Conservation (phyloP, 179 eudicot genomes). For the Pouteria campechiana region DNA sequence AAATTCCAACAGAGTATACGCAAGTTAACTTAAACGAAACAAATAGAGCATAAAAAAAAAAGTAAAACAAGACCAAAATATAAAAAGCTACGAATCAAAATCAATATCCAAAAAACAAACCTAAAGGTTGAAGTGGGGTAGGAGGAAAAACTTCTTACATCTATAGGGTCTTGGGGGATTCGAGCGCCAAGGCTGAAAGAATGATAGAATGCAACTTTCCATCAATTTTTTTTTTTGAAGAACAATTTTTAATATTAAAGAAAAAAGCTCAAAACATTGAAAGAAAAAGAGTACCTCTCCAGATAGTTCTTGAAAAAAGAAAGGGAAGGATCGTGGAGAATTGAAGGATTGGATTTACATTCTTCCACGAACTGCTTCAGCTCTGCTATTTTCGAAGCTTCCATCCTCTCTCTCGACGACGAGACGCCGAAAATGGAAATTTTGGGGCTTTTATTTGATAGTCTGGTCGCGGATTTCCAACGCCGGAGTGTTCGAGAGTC, state of each 20-base stretch:
- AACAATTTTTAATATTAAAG: neutral
- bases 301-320: constrained; percentile 31
- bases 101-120: neutral
- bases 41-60: neutral
- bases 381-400: constrained; percentile 16
- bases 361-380: constrained; percentile 24
- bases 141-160: too few species aligned
- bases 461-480: too few species aligned
- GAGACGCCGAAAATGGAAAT: too few species aligned
- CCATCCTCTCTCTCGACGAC: constrained; percentile 15
- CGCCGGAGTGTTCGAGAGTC: too few species aligned
- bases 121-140: neutral
- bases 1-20: too few species aligned
- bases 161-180: constrained; percentile 13
- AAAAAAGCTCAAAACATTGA: neutral
- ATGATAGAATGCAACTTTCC: too few species aligned
- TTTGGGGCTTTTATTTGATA: too few species aligned
- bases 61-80: neutral
- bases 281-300: constrained; percentile 12
- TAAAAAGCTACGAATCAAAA: neutral
- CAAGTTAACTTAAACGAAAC: neutral
- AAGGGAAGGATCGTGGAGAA: constrained; percentile 24
- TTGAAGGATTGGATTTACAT: constrained; percentile 28
- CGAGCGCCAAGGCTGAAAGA: constrained; percentile 32
- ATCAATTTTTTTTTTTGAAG: too few species aligned